These are phyloP conservation scores for Trichoderma asperellum DNA, from an alignment of 2,329 filamentous ascomycete species.

Conservation along the genomic window DNA sequence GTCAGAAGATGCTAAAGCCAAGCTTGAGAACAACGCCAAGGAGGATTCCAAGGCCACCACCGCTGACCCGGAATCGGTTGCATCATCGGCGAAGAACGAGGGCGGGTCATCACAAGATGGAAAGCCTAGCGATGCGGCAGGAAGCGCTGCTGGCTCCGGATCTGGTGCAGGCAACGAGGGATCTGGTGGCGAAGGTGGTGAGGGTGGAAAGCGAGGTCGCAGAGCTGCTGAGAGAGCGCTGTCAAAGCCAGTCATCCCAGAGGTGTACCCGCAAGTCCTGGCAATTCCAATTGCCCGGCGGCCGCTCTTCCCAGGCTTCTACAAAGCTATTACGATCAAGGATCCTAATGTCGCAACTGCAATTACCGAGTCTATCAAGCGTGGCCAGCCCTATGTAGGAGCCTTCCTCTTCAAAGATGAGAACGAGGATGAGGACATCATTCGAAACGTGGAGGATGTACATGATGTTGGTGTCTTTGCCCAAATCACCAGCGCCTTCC, in stretches of 20 bases:
- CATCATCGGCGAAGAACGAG: conserved; percentile 52
- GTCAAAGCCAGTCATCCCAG: conserved; percentile 86
- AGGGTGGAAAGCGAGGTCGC: conserved; percentile 71
- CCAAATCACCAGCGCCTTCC: conserved; percentile 95
- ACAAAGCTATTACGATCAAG: conserved; percentile 96
- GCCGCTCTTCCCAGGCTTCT: conserved; percentile 95
- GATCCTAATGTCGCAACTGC: conserved; percentile 89
- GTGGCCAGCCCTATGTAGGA: conserved; percentile 95
- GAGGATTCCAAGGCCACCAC: conserved; percentile 53
- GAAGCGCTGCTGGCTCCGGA: conserved; percentile 60
- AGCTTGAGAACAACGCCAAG: conserved; percentile 53
- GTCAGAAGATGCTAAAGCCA: conserved; percentile 58
- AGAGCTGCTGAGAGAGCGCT: conserved; percentile 76
- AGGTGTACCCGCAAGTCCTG: conserved; percentile 96
- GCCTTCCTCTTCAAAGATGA: conserved; percentile 98
- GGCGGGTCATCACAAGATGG: conserved; percentile 51
- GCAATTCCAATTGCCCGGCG: conserved; percentile 94
- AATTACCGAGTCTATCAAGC: conserved; percentile 94
- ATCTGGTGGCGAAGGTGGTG: conserved; percentile 49
- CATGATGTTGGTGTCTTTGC: conserved; percentile 97
- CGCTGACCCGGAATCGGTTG: conserved; percentile 26
- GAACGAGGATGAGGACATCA: conserved; percentile 89
- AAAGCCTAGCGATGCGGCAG: conserved; percentile 47
- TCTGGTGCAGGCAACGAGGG: conserved; percentile 58
- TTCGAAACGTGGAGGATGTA: conserved; percentile 86